A percentile compares a stretch with the other conserved stretches of the same genome.
Conservation (phyloP, 192 early-diverging fungal genomes). For the Powellomyces hirtus region DNA sequence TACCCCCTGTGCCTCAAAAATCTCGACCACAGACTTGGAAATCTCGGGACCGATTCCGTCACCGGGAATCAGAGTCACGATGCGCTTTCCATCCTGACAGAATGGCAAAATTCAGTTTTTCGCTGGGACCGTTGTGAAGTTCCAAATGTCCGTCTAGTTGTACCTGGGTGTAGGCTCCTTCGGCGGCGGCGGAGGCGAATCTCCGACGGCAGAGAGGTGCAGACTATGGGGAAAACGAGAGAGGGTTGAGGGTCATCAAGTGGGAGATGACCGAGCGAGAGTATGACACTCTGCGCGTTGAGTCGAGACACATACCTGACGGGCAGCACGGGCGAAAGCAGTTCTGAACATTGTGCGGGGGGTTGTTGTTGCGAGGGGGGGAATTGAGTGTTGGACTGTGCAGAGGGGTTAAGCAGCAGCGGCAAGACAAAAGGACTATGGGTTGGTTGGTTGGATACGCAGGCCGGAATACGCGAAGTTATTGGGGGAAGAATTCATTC, state of each 20-base stretch:
- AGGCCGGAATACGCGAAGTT: too few relatives aligned
- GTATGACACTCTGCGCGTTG: background rate
- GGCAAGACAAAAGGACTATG: too few relatives aligned
- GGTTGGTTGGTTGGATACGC: too few relatives aligned
- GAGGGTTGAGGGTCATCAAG: background rate
- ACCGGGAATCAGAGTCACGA: constrained; percentile 93
- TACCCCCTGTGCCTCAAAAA: constrained; percentile 88
- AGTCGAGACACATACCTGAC: constrained; percentile 14
- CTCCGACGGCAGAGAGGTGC: constrained; percentile 12
- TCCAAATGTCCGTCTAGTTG: background rate
- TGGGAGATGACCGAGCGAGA: background rate
- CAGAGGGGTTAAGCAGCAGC: too few relatives aligned
- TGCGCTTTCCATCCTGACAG: constrained; percentile 46
- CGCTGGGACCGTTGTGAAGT: background rate
- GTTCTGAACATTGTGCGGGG: constrained; percentile 24
- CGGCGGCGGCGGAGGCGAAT: constrained; percentile 20
- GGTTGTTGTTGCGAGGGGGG: too few relatives aligned
- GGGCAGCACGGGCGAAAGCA: constrained; percentile 27
- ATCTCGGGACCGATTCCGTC: constrained; percentile 99
- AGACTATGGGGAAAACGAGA: too few relatives aligned
- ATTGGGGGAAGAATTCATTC: too few relatives aligned
- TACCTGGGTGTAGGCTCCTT: constrained; percentile 30
- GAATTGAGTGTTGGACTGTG: too few relatives aligned
- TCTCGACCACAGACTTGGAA: constrained; percentile 84
- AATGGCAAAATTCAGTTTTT: background rate